Percentiles rank a stretch among this genome's conserved stretches.
These are phyloP conservation scores for Microcera coccophila DNA, from an alignment of 2,329 filamentous ascomycete species.

Conservation along the genomic window DNA sequence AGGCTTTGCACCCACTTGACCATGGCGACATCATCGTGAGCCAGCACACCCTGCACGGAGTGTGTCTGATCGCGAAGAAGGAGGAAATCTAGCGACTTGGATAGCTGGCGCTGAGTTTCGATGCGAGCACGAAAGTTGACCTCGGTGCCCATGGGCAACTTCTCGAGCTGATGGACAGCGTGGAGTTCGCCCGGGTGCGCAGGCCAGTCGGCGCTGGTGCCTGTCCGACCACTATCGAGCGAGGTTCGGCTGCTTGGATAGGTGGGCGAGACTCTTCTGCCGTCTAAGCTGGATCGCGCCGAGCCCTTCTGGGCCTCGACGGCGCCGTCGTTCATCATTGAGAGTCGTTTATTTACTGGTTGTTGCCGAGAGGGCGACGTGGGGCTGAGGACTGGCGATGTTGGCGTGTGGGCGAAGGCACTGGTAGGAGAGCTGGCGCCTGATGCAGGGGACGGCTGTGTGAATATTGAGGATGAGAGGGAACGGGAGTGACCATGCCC, in stretches of 20 bases:
- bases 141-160: conserved; percentile 35
- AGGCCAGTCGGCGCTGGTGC: conserved; percentile 37
- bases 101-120: conserved; percentile 71
- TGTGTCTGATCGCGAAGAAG: conserved; percentile 79
- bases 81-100: conserved; percentile 77
- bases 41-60: conserved; percentile 79
- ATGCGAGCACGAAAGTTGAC: conserved; percentile 42
- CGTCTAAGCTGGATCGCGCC: conserved; percentile 30
- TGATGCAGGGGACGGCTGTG: background rate
- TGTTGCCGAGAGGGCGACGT: conserved; percentile 5
- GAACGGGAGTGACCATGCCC: conserved; percentile 10
- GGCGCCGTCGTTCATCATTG: conserved; percentile 32
- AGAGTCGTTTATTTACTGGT: conserved; percentile 9
- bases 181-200: conserved; percentile 39
- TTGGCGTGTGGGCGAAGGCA: conserved; percentile 11
- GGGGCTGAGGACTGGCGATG: background rate
- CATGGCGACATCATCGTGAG: conserved; percentile 59
- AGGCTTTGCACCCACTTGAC: conserved; percentile 85
- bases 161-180: conserved; percentile 36
- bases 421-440: conserved; percentile 2
- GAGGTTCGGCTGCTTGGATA: conserved; percentile 26
- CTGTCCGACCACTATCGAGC: conserved; percentile 36
- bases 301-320: conserved; percentile 29
- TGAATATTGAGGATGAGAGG: conserved; percentile 9
- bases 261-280: conserved; percentile 3